Evolutionary conservation across 306 rosid genomes (phyloP).

Genomic region (Potentilla sterilis): DNA sequence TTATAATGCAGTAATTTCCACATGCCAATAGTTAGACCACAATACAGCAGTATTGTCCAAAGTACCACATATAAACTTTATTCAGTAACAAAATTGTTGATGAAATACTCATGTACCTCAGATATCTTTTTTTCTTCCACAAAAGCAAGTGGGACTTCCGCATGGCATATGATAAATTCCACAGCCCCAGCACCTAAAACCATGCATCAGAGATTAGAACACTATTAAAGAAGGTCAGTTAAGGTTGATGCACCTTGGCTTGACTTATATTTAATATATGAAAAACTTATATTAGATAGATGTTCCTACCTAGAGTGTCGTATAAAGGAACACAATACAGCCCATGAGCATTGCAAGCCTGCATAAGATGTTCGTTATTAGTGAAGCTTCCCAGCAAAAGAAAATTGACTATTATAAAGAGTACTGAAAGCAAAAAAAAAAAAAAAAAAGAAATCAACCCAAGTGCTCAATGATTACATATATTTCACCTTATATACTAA

Average conservation of each 20-base stretch:
- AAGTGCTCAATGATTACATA: background rate
- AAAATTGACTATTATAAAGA: conserved; percentile 1
- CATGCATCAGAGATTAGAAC: conserved; percentile 28
- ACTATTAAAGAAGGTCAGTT: conserved; percentile 1
- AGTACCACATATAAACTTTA: background rate
- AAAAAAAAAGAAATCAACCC: background rate
- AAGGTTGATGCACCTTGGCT: background rate
- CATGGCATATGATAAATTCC: conserved; percentile 80
- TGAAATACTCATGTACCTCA: conserved; percentile 48
- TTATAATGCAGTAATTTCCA: background rate
- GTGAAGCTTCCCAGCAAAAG: conserved; percentile 23
- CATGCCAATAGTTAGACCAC: background rate
- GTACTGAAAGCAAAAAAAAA: conserved; percentile 5
- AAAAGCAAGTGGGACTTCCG: conserved; percentile 78
- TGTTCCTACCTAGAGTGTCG: conserved; percentile 78
- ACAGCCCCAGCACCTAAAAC: conserved; percentile 79
- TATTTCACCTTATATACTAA: background rate
- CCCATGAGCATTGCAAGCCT: conserved; percentile 98
- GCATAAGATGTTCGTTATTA: conserved; percentile 35
- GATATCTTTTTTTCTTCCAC: conserved; percentile 81
- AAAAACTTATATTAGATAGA: background rate
- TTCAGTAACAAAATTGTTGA: background rate
- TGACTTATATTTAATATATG: too few relatives aligned
- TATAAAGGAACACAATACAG: conserved; percentile 93
- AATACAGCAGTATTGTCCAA: background rate